These are phyloP conservation scores for Setaria viridis DNA, from an alignment of 202 grass and related monocot species.

Conservation along the genomic window DNA sequence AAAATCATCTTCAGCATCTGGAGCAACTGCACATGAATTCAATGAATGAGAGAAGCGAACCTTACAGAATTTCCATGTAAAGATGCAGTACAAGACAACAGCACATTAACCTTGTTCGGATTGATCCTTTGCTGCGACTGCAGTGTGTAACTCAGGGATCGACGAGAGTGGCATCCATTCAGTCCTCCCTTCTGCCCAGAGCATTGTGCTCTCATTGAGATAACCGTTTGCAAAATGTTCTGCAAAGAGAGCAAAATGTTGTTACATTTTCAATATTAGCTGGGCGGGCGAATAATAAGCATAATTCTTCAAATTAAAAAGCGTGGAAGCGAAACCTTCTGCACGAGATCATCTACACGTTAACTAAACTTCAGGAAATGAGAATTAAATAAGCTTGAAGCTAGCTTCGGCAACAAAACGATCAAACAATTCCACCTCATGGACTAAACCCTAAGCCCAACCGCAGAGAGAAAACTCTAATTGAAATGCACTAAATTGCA, in stretches of 20 bases:
- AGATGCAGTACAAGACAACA: constrained; percentile 1
- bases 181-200: constrained; percentile 84
- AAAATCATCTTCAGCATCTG: constrained; percentile 73
- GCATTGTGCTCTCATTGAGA: constrained; percentile 68
- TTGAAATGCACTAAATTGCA: not conserved
- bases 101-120: constrained; percentile 51
- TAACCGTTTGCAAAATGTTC: constrained; percentile 86
- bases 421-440: not conserved
- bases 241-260: constrained; percentile 41
- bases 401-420: not conserved
- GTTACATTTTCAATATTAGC: not conserved
- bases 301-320: constrained; percentile 23
- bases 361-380: not conserved
- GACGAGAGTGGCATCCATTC: constrained; percentile 74
- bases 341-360: not conserved
- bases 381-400: not conserved
- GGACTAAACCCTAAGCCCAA: constrained; percentile 39
- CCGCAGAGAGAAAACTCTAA: not conserved
- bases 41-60: constrained; percentile 18
- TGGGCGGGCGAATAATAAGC: not conserved
- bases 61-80: not conserved
- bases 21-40: constrained; percentile 33
- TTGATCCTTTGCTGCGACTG: constrained; percentile 40
- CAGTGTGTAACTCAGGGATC: constrained; percentile 57
- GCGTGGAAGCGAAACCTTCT: constrained; percentile 5